Evolutionary conservation across 2,329 filamentous ascomycete species (phyloP), one percentile per base, ranked within the genome.

Genomic region (Ampelomyces quisqualis): DNA sequence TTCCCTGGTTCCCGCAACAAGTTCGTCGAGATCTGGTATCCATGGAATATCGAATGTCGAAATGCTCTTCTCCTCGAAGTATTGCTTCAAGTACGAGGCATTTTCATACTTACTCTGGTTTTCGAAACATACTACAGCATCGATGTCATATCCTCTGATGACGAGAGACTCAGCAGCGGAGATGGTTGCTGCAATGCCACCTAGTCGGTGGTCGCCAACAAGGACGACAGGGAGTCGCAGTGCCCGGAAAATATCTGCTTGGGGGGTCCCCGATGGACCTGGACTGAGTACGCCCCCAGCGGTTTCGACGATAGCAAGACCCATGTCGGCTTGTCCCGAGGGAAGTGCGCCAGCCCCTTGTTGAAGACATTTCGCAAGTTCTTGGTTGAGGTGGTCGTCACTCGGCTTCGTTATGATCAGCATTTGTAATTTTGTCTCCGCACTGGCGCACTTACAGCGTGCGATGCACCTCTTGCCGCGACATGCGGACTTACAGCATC

Each of bases 211-310:
- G 62, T 94, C 88, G 5, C 85, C 88, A 0, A 94, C 76, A 0
- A 94, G 77, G 10, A 93, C 69, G 1, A 85, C 78, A 0, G 89
- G 88, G 1, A 86, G 68, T n/a, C 88, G 77, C 1, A 94, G 68
- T 0, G 86, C 82, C 14, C 84, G 74, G 60, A 90, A 93, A 1
- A 90, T 69, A 57, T 94, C 88, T 2, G 84, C 87, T 60, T 94
- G 88, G 0, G 85, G 81, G 2, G 77, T 85, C 7, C 87, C 86
- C 23, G 85, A 87, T 1, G 88, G 88, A 0, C 80, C 80, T 0
- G 88, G 88, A 0, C 87, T 91, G 47, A 91, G 82, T 0, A 91
- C 85, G 1, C 88, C 88, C 1, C 88, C 88, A 1, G 88, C 88
- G 2, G 88, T 93, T 64, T 94, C 88, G 31, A 93, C 73, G 32